Evolutionary conservation across 257 asterid species (phyloP).

Genomic region (Solanum arcanum): DNA sequence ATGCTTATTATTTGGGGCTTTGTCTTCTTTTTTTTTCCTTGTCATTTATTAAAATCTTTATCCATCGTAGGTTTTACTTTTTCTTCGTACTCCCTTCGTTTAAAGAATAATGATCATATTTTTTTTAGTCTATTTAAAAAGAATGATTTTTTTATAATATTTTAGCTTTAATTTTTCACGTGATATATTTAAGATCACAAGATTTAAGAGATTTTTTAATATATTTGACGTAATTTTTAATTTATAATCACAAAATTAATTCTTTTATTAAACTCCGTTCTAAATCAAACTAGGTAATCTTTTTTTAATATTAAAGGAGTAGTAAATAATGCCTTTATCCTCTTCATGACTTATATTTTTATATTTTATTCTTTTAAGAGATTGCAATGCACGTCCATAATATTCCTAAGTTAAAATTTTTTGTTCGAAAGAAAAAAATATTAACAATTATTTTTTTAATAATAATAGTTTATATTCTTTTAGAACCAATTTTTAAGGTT

Average conservation of each 20-base stretch:
- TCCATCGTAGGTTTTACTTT: not conserved
- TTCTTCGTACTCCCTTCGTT: not conserved
- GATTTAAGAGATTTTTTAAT: no score
- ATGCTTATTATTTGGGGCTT: not conserved
- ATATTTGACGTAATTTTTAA: no score
- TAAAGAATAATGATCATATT: no score
- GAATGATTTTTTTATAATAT: no score
- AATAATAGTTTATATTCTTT: not conserved
- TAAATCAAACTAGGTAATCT: no score
- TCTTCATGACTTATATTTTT: not conserved
- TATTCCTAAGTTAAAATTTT: not conserved
- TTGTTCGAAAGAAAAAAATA: not conserved
- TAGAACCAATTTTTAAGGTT: not conserved
- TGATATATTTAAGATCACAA: fast-evolving
- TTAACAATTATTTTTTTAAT: not conserved
- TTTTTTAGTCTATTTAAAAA: no score
- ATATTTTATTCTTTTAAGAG: not conserved
- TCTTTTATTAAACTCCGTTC: fast-evolving
- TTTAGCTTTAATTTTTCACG: no score
- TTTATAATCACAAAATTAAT: no score
- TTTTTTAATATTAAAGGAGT: fast-evolving
- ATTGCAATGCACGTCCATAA: not conserved
- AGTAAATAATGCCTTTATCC: not conserved
- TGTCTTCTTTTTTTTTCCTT: not conserved
- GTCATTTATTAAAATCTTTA: no score